Evolutionary conservation across 768 basidiomycete genomes (phyloP).

Genomic region (Naganishia friedmannii): DNA sequence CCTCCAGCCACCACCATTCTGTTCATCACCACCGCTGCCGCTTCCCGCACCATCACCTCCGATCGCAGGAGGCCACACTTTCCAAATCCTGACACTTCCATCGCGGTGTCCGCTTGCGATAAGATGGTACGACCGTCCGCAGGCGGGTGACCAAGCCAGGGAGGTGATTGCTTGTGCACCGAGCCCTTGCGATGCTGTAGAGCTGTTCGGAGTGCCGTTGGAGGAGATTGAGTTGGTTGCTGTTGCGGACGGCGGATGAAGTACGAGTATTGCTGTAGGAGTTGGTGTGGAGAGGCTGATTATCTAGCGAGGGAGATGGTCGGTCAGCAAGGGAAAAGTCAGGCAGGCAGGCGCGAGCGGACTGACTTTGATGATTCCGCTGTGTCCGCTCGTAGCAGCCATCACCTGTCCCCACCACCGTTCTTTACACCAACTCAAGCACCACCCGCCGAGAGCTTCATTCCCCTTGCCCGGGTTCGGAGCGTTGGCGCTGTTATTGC

Average conservation of each 20-base stretch:
- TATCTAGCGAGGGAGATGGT: constrained; percentile 56
- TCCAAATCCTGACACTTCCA: constrained; percentile 86
- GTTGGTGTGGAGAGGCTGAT: constrained; percentile 67
- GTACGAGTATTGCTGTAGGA: constrained; percentile 63
- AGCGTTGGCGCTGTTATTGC: not conserved
- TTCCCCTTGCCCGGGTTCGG: constrained; percentile 51
- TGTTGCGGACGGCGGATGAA: constrained; percentile 53
- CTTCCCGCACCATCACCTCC: constrained; percentile 40
- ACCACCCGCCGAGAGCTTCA: constrained; percentile 90
- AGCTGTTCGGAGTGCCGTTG: constrained; percentile 16
- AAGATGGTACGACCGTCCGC: constrained; percentile 89
- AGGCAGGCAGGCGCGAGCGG: not conserved
- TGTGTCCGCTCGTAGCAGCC: constrained; percentile 70
- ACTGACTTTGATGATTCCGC: constrained; percentile 71
- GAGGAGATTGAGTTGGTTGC: constrained; percentile 1
- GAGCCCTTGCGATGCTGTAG: constrained; percentile 50
- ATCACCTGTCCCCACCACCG: constrained; percentile 90
- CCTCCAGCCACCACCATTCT: constrained; percentile 65
- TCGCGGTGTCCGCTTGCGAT: constrained; percentile 86
- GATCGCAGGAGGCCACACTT: constrained; percentile 62
- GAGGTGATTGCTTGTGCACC: constrained; percentile 64
- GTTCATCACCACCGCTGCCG: constrained; percentile 21
- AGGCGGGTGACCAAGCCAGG: constrained; percentile 89
- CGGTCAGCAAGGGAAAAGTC: constrained; percentile 12
- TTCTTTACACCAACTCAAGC: constrained; percentile 92